Evolutionary conservation across 768 basidiomycete genomes (phyloP).

Genomic region (Mycena kentingensis): DNA sequence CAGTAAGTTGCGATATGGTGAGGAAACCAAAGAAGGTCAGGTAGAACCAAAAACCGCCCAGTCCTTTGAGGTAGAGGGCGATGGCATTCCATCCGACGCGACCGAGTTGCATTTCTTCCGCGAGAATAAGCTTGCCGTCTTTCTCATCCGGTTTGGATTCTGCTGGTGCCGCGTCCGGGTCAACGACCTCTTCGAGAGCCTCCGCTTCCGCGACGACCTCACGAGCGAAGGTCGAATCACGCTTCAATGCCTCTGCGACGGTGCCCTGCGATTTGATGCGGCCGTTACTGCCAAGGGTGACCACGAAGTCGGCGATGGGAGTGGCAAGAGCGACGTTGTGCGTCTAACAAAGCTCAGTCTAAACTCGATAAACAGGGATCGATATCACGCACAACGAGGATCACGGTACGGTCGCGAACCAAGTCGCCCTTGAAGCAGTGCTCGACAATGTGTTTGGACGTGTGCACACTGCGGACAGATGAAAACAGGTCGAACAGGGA

Average conservation of each 20-base stretch:
- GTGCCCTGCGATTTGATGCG: constrained; percentile 45
- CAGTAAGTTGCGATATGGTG: constrained; percentile 8
- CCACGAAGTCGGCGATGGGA: constrained; percentile 48
- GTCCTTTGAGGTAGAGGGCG: constrained; percentile 24
- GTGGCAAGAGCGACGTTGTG: constrained; percentile 49
- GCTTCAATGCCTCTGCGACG: constrained; percentile 40
- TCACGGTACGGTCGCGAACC: constrained; percentile 44
- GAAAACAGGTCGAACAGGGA: constrained; percentile 35
- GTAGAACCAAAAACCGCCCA: constrained; percentile 27
- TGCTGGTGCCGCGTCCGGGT: constrained; percentile 4
- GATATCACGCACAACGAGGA: constrained; percentile 38
- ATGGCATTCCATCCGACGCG: constrained; percentile 42
- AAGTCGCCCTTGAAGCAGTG: constrained; percentile 48
- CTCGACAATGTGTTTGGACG: constrained; percentile 53
- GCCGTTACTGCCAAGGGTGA: constrained; percentile 47
- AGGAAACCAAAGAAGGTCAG: constrained; percentile 17
- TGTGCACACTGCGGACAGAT: constrained; percentile 39
- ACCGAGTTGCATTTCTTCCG: constrained; percentile 49
- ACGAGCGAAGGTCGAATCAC: constrained; percentile 42
- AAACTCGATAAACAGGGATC: neutral
- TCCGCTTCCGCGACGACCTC: constrained; percentile 48
- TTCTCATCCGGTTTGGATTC: constrained; percentile 1
- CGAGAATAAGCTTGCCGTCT: constrained; percentile 47
- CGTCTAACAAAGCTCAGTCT: constrained; percentile 27
- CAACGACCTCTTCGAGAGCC: constrained; percentile 21